Percentiles rank a stretch among this genome's conserved stretches.
Conservation (phyloP, 352 stramenopile genomes). For the Phytophthora pistaciae region DNA sequence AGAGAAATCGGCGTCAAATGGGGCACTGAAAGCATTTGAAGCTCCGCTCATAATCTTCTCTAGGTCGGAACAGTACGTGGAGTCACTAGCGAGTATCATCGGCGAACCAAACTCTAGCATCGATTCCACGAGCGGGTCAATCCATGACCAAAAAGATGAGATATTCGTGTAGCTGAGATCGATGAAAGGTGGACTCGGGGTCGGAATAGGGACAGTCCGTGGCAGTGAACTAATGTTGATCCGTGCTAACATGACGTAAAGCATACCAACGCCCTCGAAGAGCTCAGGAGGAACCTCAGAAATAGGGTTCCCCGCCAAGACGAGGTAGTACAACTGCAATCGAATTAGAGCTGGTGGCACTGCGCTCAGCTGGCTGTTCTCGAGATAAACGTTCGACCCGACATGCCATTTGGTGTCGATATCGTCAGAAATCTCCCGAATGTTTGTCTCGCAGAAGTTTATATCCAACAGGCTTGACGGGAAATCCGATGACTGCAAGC, state of each 20-base stretch:
- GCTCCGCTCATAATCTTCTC: slow-evolving; percentile 17
- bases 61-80: slow-evolving; percentile 24
- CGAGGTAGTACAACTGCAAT: slow-evolving; percentile 25
- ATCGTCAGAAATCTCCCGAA: slow-evolving; percentile 41
- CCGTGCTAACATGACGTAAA: slow-evolving; percentile 18
- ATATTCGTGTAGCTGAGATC: slow-evolving; percentile 23
- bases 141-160: slow-evolving; percentile 33
- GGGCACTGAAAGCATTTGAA: slow-evolving; percentile 9
- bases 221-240: slow-evolving; percentile 23
- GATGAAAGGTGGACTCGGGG: background rate
- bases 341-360: slow-evolving; percentile 19
- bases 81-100: slow-evolving; percentile 18
- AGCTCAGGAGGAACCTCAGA: slow-evolving; percentile 17
- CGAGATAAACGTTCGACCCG: slow-evolving; percentile 11
- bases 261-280: slow-evolving; percentile 15
- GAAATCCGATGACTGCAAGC: slow-evolving; percentile 45
- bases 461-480: slow-evolving; percentile 36
- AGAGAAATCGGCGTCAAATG: slow-evolving; percentile 1
- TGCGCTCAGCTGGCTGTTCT: slow-evolving; percentile 20
- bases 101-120: slow-evolving; percentile 11
- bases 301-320: slow-evolving; percentile 26
- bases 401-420: slow-evolving; percentile 44
- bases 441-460: slow-evolving; percentile 43
- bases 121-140: slow-evolving; percentile 24
- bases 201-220: slow-evolving; percentile 1